Base-by-base conservation (phyloP, 225 moss, liverwort and hornwort genomes). In the Straminergon stramineum region DNA sequence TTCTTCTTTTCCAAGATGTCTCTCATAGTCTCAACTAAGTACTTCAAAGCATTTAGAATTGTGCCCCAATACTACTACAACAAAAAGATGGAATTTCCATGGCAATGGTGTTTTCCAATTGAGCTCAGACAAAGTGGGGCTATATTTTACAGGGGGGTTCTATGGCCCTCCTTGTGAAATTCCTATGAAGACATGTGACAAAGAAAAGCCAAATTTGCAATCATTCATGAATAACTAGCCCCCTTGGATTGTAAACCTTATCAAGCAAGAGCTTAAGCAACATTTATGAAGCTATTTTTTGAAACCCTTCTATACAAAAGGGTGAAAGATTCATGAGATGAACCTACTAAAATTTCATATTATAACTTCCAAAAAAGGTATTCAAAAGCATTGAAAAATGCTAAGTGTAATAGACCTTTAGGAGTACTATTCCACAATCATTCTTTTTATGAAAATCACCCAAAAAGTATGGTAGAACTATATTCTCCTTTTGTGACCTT, bases 11-110 rank as follows among this genome's bases (percentile, higher is more conserved):
- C 3, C 0, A 71, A 1, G 3, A 15, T 69, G 26, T 71, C 3
- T 71, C 5, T 27, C 1, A 0, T 15, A 0, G 8, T 8, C 5
- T 27, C 41, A 41, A 15, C 0, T 9, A 1, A 45, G 2, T 45
- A 30, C 9, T 74, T 74, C 0, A 2, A 41, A 45, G 28, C 28
- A 39, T 23, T 13, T 39, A 39, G 23, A 70, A 39, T 39, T 27
- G 15, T 6, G 9, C 27, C 10, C 0, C 15, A 27, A 27, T 43
- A 43, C 9, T 41, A 39, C 0, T 41, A 0, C 0, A 0, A 0
- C 0, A 0, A 3, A 24, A 41, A 15, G 7, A 5, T 71, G 14
- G 24, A 71, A 41, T 41, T 70, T 39, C 0, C 2, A 2, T 23
- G 23, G 7, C 24, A 70, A 70, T 0, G 0, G 6, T 2, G 3